Evolutionary conservation across 2,329 filamentous ascomycete genomes (phyloP).

Genomic region (Colletotrichum cuscutae): DNA sequence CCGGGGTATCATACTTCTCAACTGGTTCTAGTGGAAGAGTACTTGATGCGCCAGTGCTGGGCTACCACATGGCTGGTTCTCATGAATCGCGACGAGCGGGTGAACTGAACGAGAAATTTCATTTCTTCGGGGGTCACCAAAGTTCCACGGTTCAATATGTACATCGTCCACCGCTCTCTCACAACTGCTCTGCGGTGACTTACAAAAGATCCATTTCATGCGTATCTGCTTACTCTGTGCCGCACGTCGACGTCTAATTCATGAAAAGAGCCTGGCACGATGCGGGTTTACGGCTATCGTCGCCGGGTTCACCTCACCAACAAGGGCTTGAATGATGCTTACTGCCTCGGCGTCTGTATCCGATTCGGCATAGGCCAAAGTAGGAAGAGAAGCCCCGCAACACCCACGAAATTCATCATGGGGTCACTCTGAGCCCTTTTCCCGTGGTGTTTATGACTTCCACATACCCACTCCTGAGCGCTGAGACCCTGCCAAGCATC

Average conservation of each 20-base stretch:
- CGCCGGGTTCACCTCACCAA: neutral
- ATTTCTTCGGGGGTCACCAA: neutral
- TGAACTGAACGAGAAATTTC: neutral
- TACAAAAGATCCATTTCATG: conserved; percentile 6
- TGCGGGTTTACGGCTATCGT: neutral
- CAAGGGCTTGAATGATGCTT: neutral
- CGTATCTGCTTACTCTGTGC: neutral
- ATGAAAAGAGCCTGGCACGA: neutral
- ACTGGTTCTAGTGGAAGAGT: neutral
- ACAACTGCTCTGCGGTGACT: neutral
- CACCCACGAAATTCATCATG: neutral
- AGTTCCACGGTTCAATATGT: neutral
- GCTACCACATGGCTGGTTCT: neutral
- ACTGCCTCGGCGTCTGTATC: conserved; percentile 3
- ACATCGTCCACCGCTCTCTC: neutral
- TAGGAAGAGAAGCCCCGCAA: neutral
- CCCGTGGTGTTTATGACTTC: neutral
- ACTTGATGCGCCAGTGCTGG: neutral
- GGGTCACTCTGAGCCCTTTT: neutral
- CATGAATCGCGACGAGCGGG: neutral
- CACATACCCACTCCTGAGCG: neutral
- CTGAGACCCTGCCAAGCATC: conserved; percentile 16
- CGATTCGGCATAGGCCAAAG: conserved; percentile 6
- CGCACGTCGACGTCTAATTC: conserved; percentile 7
- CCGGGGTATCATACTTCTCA: neutral